A percentile compares a stretch with the other conserved stretches of the same genome.
Evolutionary conservation across 1,284 basidiomycete genomes (phyloP).

Genomic region (Fomitiporia mediterranea): DNA sequence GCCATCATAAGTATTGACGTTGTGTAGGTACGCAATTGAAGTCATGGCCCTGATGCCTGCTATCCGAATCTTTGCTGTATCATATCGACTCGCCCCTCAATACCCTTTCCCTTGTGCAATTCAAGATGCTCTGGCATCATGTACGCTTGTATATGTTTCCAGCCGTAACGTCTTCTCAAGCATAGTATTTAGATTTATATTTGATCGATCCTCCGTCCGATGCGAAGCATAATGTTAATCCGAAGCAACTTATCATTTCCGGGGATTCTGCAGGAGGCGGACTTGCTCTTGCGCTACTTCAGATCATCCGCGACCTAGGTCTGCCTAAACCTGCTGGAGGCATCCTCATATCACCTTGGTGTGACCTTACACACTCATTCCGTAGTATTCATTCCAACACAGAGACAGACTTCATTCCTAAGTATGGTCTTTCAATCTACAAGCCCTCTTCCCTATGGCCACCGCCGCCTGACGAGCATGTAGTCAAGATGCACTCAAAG

Average conservation of each 20-base stretch:
- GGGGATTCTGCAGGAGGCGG: conserved; percentile 96
- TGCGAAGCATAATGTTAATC: conserved; percentile 73
- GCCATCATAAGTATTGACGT: conserved; percentile 24
- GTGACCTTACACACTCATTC: conserved; percentile 93
- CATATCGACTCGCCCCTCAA: conserved; percentile 88
- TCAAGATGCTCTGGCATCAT: conserved; percentile 84
- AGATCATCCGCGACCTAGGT: conserved; percentile 84
- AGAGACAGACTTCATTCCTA: conserved; percentile 75
- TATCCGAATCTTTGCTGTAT: conserved; percentile 84
- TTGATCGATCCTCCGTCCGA: conserved; percentile 60
- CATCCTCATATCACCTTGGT: conserved; percentile 85
- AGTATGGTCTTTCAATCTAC: conserved; percentile 62
- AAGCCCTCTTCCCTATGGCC: conserved; percentile 91
- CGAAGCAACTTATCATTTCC: conserved; percentile 76
- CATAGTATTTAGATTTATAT: conserved; percentile 53
- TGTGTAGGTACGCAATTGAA: conserved; percentile 71
- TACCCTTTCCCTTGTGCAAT: conserved; percentile 96
- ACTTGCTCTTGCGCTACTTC: conserved; percentile 77
- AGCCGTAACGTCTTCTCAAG: too few species aligned
- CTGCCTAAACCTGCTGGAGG: conserved; percentile 84
- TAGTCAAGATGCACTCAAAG: conserved; percentile 55
- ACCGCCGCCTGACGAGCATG: conserved; percentile 75
- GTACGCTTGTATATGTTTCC: conserved; percentile 44
- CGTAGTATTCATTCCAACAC: conserved; percentile 86
- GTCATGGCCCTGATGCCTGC: conserved; percentile 86